A percentile compares a stretch with the other conserved stretches of the same genome.
These are phyloP conservation scores for Hortiboletus flavorubellus DNA, from an alignment of 768 basidiomycete species.

Conservation along the genomic window DNA sequence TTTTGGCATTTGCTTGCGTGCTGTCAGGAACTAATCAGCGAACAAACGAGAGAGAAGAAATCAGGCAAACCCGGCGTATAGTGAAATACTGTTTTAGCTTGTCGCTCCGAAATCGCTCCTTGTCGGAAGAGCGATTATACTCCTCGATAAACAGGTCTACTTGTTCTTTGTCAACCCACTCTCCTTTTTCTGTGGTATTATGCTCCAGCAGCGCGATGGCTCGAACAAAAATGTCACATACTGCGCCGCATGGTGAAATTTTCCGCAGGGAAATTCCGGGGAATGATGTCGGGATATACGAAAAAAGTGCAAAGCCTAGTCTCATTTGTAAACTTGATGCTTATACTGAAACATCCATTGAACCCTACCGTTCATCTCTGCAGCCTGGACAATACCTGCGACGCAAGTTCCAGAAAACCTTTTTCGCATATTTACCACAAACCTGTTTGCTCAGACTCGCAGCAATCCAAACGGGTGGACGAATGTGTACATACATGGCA, in stretches of 20 bases:
- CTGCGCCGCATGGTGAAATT: neutral
- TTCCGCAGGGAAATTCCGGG: neutral
- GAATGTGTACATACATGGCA: conserved; percentile 19
- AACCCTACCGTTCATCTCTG: neutral
- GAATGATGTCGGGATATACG: neutral
- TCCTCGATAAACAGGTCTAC: neutral
- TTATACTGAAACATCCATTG: neutral
- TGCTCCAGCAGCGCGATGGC: neutral
- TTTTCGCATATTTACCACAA: conserved; percentile 6
- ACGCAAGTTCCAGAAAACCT: conserved; percentile 9
- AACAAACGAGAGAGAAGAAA: neutral
- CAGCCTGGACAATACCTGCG: conserved; percentile 10
- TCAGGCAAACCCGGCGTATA: neutral
- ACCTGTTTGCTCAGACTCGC: neutral
- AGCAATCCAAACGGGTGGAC: neutral
- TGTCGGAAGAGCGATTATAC: neutral
- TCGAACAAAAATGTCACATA: neutral
- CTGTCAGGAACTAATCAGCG: neutral
- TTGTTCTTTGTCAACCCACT: neutral
- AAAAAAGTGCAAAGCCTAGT: neutral
- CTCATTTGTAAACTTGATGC: neutral
- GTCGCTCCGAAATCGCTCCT: neutral
- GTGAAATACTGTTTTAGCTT: neutral
- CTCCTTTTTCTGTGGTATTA: neutral
- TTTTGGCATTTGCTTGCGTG: neutral